Evolutionary conservation across 2,329 filamentous ascomycete species (phyloP), one percentile per base, ranked within the genome.

Genomic region (Ceratocystis ficicola): DNA sequence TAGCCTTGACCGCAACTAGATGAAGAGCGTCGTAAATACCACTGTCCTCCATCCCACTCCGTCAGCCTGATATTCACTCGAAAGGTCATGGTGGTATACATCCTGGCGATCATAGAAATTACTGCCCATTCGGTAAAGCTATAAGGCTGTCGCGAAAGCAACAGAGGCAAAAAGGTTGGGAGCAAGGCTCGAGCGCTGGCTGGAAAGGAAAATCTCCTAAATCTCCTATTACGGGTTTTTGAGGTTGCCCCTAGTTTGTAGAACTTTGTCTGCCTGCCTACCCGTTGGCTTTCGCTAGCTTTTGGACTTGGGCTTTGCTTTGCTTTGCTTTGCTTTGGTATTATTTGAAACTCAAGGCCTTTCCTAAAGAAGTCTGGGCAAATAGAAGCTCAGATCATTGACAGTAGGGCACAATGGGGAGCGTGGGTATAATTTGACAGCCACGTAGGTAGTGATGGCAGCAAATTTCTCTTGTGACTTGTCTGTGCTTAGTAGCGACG

Each of bases 101-200:
- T 30, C 22, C 25, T 57, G 22, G 52, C 52, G 52, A 57, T 57
- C 52, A 57, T 57, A 22, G 28, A 57, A 57, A 7, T 30, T 57
- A n/a, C n/a, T 57, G 52, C 52, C 52, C 52, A 28, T 57, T 57
- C 30, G 10, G 52, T 32, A 57, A 30, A 57, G 25, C 52, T 57
- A 57, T 57, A 57, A 57, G 52, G 52, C 52, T 57, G 52, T 57
- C 52, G 52, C 52, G 52, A 57, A 57, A 57, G 28, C 12, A 32
- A 57, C 52, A 57, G 52, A 57, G 28, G 52, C 52, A 57, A 57
- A 41, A 57, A 57, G n/a, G 8, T n/a, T 57, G 3, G 52, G 52
- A 57, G 36, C 52, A 57, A n/a, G 52, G 52, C 52, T 57, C 52
- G 52, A 57, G 52, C 52, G 52, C 10, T 57, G 22, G 17, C 5